Evolutionary conservation across 108 stramenopile genomes (phyloP).

Genomic region (Mayamaea pseudoterrestris): DNA sequence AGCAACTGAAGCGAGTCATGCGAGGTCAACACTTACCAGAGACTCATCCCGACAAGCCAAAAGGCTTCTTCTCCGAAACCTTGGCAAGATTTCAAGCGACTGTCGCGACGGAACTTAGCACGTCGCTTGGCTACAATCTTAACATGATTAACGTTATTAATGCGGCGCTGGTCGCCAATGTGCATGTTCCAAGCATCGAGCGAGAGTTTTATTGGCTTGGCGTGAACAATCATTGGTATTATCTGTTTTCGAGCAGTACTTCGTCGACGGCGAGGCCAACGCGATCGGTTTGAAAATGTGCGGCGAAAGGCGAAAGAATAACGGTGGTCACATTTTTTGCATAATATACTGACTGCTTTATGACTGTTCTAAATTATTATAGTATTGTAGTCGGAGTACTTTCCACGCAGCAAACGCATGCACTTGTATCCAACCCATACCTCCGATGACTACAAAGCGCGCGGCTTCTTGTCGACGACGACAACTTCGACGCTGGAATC

Average conservation of each 20-base stretch:
- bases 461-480: no score
- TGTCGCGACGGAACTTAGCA: constrained; percentile 52
- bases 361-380: no score
- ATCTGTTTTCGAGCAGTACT: constrained; percentile 10
- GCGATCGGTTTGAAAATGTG: no score
- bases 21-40: constrained; percentile 65
- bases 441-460: no score
- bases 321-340: no score
- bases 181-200: constrained; percentile 34
- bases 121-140: constrained; percentile 49
- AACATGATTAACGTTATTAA: constrained; percentile 18
- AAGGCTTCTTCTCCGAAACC: constrained; percentile 34
- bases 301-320: no score
- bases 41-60: constrained; percentile 48
- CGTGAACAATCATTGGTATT: constrained; percentile 35
- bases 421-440: no score
- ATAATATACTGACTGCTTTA: no score
- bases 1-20: constrained; percentile 58
- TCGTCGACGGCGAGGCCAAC: no score
- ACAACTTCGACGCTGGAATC: no score
- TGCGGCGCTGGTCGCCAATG: constrained; percentile 31
- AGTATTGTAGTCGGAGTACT: no score
- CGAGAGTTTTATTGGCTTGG: constrained; percentile 62
- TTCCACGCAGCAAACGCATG: no score
- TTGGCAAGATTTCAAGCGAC: constrained; percentile 41